A percentile compares a stretch with the other conserved stretches of the same genome.
Conservation (phyloP, 352 stramenopile species). For the Pythium utonaiense region DNA sequence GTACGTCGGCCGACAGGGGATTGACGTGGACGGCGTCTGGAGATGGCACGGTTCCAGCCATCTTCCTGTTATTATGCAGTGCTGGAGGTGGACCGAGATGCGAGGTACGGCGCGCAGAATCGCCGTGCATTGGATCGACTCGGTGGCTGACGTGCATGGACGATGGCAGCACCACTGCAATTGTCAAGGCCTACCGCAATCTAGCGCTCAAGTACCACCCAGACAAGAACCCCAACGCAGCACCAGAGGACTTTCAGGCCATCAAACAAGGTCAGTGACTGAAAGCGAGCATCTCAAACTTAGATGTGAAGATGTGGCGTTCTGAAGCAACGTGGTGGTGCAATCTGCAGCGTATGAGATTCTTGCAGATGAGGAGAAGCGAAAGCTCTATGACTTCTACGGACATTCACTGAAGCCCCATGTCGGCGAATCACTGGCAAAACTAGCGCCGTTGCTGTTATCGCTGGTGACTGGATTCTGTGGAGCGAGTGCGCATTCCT, state of each 20-base stretch:
- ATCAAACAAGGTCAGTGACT: slow-evolving; percentile 56
- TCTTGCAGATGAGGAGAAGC: slow-evolving; percentile 70
- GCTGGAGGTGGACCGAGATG: slow-evolving; percentile 52
- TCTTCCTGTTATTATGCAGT: slow-evolving; percentile 64
- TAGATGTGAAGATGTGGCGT: no score
- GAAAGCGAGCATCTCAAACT: no score
- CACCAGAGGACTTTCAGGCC: slow-evolving; percentile 87
- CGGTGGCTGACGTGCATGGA: not conserved
- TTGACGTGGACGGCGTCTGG: not conserved
- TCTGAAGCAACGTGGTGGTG: no score
- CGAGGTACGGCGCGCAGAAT: slow-evolving; percentile 34
- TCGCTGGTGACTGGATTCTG: slow-evolving; percentile 54
- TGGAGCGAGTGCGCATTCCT: slow-evolving; percentile 36
- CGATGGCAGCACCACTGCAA: slow-evolving; percentile 77
- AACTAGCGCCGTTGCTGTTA: slow-evolving; percentile 62
- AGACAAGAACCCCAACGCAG: slow-evolving; percentile 93
- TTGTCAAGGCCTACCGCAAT: slow-evolving; percentile 94
- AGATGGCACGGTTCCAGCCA: slow-evolving; percentile 17
- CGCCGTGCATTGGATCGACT: not conserved
- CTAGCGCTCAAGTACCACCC: slow-evolving; percentile 94
- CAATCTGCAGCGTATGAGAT: slow-evolving; percentile 55
- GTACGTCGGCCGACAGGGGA: no score
- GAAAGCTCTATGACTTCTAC: slow-evolving; percentile 72
- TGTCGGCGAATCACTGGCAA: slow-evolving; percentile 58
- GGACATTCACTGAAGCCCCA: slow-evolving; percentile 52